phyloP scores from a whole-genome alignment of 225 moss, liverwort and hornwort species.

The Polytrichum formosum region DNA sequence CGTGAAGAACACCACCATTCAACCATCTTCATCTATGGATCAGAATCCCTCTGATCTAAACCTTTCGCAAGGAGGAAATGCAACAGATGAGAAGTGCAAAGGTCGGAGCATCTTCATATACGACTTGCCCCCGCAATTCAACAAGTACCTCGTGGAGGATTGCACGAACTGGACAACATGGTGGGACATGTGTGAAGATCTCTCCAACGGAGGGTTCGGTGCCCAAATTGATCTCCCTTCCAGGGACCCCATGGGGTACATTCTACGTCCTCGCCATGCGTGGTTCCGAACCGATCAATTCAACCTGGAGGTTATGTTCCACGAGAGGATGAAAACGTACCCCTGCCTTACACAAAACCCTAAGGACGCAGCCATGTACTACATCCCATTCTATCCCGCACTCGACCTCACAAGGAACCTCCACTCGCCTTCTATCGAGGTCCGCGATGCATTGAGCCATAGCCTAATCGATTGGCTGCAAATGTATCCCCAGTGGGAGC shows the following conservation, averaged over 20 bases:
- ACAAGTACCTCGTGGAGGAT: conserved; percentile 30
- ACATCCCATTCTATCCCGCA: conserved; percentile 69
- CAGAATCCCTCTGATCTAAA: too few relatives aligned
- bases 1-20: neutral
- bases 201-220: conserved; percentile 61
- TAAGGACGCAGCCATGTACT: conserved; percentile 62
- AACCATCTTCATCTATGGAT: neutral
- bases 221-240: conserved; percentile 22
- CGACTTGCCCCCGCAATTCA: conserved; percentile 57
- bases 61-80: too few relatives aligned
- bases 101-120: conserved; percentile 69
- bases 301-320: conserved; percentile 56
- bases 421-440: conserved; percentile 8
- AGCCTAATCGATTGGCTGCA: conserved; percentile 54
- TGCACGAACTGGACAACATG: conserved; percentile 37
- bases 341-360: conserved; percentile 57
- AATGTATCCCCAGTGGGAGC: conserved; percentile 44
- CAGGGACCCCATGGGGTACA: conserved; percentile 11
- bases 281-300: conserved; percentile 87
- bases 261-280: conserved; percentile 42
- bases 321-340: conserved; percentile 56
- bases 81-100: conserved; percentile 19
- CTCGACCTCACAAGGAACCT: conserved; percentile 51
- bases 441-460: conserved; percentile 43
- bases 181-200: conserved; percentile 47